These are phyloP conservation scores for sunflower (Helianthus annuus) DNA, from an alignment of 129 eudicot genomes.

Conservation along the genomic window DNA sequence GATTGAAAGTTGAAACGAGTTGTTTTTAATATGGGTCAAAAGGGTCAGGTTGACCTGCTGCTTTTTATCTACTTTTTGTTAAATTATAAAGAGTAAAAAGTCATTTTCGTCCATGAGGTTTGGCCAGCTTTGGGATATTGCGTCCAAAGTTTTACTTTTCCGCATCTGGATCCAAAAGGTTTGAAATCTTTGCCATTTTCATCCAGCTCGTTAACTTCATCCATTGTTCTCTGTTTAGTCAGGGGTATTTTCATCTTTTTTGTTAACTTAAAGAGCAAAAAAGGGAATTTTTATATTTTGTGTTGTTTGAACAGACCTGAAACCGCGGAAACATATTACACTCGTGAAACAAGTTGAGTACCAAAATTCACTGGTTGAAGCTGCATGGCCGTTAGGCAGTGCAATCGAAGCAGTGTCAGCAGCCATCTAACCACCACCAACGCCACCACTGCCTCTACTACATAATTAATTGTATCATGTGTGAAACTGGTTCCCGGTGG, in stretches of 20 bases:
- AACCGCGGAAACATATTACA: conserved; percentile 66
- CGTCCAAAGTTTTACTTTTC: too few relatives aligned
- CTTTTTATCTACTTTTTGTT: too few relatives aligned
- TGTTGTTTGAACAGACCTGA: conserved; percentile 54
- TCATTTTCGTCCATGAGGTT: too few relatives aligned
- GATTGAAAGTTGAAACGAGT: neutral
- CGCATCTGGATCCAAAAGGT: too few relatives aligned
- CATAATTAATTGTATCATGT: conserved; percentile 8
- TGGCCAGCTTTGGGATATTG: too few relatives aligned
- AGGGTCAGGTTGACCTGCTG: too few relatives aligned
- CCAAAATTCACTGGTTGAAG: conserved; percentile 80
- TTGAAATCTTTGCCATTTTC: too few relatives aligned
- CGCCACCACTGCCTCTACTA: neutral
- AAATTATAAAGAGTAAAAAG: too few relatives aligned
- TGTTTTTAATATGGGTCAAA: neutral
- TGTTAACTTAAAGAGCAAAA: too few relatives aligned
- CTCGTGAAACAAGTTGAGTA: conserved; percentile 76
- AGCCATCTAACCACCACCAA: neutral
- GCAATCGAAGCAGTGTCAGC: conserved; percentile 86
- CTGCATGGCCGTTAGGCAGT: conserved; percentile 99
- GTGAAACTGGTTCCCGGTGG: conserved; percentile 4
- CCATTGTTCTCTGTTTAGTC: too few relatives aligned
- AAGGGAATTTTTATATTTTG: neutral
- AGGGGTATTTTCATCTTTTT: too few relatives aligned
- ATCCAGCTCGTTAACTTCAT: too few relatives aligned